phyloP scores from a whole-genome alignment of 257 asterid species.

The Nicotiana tomentosiformis region DNA sequence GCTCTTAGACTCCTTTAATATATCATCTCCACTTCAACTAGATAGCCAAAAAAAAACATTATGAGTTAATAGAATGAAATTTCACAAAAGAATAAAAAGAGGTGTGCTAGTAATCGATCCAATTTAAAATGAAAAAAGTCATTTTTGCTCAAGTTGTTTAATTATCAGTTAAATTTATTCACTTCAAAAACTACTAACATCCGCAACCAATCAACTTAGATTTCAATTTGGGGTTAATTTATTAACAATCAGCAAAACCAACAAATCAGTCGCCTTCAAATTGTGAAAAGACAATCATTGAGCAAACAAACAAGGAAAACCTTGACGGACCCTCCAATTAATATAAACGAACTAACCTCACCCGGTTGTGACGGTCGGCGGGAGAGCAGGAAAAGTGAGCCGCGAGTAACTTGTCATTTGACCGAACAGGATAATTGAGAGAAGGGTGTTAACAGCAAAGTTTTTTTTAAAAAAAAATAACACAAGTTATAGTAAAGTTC shows the following conservation, averaged over 20 bases:
- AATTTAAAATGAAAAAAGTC: neutral
- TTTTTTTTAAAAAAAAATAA: too few species aligned
- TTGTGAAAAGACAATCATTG: too few species aligned
- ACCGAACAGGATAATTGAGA: too few species aligned
- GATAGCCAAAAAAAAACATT: too few species aligned
- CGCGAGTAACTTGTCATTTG: too few species aligned
- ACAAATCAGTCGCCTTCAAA: neutral
- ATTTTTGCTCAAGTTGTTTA: neutral
- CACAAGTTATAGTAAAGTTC: too few species aligned
- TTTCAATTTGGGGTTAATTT: neutral
- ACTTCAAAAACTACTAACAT: neutral
- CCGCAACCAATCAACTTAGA: neutral
- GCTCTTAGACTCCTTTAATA: neutral
- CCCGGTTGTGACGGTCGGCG: too few species aligned
- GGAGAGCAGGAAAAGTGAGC: too few species aligned
- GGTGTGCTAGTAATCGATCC: neutral
- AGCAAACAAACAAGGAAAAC: too few species aligned
- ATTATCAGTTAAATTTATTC: neutral
- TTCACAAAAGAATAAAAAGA: neutral
- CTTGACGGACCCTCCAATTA: too few species aligned
- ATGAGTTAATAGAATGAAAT: neutral
- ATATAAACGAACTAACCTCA: too few species aligned
- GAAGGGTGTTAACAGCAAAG: too few species aligned
- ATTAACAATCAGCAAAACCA: neutral
- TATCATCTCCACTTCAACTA: neutral